These are phyloP conservation scores for Blechomonas ayalai DNA, from an alignment of 208 protist genomes.

Conservation along the genomic window DNA sequence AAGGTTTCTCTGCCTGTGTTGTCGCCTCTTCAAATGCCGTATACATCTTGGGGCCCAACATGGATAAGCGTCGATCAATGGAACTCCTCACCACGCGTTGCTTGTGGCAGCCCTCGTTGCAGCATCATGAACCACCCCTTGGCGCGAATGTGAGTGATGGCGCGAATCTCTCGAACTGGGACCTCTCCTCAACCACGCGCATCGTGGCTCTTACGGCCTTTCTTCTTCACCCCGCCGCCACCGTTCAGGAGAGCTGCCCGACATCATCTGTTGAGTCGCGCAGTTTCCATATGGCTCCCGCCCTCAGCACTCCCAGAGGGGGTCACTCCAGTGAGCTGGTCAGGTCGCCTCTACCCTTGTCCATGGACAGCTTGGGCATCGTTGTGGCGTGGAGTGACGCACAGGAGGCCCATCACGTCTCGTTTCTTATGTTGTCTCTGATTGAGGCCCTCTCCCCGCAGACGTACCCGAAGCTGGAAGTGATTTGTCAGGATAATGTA, in stretches of 20 bases:
- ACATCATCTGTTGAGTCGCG: too few species aligned
- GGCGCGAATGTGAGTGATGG: neutral
- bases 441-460: conserved; percentile 9
- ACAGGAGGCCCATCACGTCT: conserved; percentile 20
- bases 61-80: conserved; percentile 11
- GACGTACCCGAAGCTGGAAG: too few species aligned
- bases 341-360: neutral
- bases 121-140: too few species aligned
- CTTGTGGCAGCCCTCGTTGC: conserved; percentile 38
- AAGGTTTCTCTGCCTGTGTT: conserved; percentile 41
- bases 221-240: conserved; percentile 1
- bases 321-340: neutral
- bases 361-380: conserved; percentile 10
- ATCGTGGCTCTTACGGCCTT: conserved; percentile 19
- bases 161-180: neutral
- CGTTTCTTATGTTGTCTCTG: conserved; percentile 26
- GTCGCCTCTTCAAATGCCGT: conserved; percentile 41
- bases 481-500: too few species aligned
- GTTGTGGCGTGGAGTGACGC: conserved; percentile 37
- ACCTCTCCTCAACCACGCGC: neutral
- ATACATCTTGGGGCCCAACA: conserved; percentile 52
- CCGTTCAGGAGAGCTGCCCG: too few species aligned
- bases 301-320: too few species aligned
- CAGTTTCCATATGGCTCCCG: neutral
- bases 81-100: conserved; percentile 31